Evolutionary conservation across 371 early-diverging fungal genomes (phyloP).

Genomic region (Syncephalastrum racemosum): DNA sequence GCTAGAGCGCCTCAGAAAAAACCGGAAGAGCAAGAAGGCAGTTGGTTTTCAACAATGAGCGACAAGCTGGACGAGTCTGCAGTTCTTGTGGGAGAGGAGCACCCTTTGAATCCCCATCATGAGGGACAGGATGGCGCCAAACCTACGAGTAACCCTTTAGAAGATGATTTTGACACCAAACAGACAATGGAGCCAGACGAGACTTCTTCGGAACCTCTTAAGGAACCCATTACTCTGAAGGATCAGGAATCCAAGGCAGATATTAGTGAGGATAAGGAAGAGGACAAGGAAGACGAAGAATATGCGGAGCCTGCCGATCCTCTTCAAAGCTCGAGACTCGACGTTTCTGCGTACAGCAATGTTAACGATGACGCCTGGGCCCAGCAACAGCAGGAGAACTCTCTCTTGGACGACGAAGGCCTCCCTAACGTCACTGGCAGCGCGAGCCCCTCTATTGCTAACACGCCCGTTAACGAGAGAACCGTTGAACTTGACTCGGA

Average conservation of each 20-base stretch:
- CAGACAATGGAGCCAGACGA: slow-evolving; percentile 1
- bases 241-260: background rate
- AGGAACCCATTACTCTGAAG: too few relatives aligned
- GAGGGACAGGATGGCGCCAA: background rate
- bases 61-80: slow-evolving; percentile 7
- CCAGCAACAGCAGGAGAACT: slow-evolving; percentile 24
- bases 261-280: background rate
- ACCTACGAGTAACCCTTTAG: background rate
- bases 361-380: background rate
- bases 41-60: too few relatives aligned
- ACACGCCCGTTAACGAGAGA: slow-evolving; percentile 3
- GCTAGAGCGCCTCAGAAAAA: too few relatives aligned
- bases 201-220: background rate
- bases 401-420: slow-evolving; percentile 28
- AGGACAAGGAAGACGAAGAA: background rate
- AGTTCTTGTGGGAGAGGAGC: slow-evolving; percentile 6
- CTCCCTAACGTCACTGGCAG: slow-evolving; percentile 19
- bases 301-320: slow-evolving; percentile 7
- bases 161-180: slow-evolving; percentile 3
- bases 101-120: slow-evolving; percentile 3
- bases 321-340: slow-evolving; percentile 6
- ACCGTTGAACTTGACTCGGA: slow-evolving; percentile 16
- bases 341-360: slow-evolving; percentile 12
- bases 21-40: too few relatives aligned
- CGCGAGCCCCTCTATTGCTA: background rate